Base-by-base conservation (phyloP, 1,284 basidiomycete genomes). In the Ustilago loliicola region DNA sequence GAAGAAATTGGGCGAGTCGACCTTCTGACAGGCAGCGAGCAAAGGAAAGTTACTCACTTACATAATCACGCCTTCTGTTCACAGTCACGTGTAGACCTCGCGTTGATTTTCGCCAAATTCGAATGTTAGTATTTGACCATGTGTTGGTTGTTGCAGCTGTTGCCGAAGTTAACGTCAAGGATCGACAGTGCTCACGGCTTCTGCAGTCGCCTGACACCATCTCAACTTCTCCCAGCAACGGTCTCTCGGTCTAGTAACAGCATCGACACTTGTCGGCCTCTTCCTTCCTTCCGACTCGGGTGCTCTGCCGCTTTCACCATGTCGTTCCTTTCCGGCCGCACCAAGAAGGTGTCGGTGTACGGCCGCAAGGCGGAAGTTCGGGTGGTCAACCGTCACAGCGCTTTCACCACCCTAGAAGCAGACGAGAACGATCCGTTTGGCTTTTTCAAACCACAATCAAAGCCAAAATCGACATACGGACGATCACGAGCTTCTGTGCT, bases 331-430 rank as follows among this genome's bases (percentile, higher is more conserved):
- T 72, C 70, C 4, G 63, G 62, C 53, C 48, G 51, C 59, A 69
- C 75, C 40, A 77, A 77, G n/a, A 72, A 66, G 63, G 75, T 77
- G 48, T 77, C 70, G 23, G 75, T 77, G n/a, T 77, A 77, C 50
- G 75, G 75, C 13, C 61, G 64, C 34, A 77, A 70, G 25, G 54
- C 70, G 7, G 62, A 66, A 34, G 38, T 66, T 23, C 50, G 70
- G 27, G 56, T 77, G 40, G 62, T 77, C 51, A 70, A 71, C 25
- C 66, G 69, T 17, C 61, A 68, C 7, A 66, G 38, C 63, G 34
- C 70, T 40, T 77, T 73, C 32, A 63, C 42, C 17, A 53, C 52
- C 5, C 50, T 77, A 29, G 57, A 62, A 2, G 56, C 58, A 15
- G 74, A 77, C 42, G 74, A 77, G 27, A 72, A 77, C 34, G 74